Base-by-base conservation (phyloP, 768 basidiomycete genomes). In the Pulveroboletus sp. region DNA sequence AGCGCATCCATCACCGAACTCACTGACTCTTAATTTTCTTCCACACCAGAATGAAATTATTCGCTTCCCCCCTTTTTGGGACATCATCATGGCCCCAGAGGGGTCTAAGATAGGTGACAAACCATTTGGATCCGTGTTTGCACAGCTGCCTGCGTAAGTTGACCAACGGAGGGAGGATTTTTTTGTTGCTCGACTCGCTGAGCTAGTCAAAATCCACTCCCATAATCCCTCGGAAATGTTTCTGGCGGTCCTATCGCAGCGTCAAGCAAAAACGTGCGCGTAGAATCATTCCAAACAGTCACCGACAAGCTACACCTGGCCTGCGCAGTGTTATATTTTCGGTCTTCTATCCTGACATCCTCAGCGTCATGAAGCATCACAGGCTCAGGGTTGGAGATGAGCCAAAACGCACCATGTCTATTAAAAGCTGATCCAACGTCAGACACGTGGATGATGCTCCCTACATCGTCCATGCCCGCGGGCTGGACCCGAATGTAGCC, bases 151-250 rank as follows among this genome's bases (percentile, higher is more conserved):
- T 17, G 15, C 6, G 13, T 27, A 47, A 3, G 48, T 40, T 18
- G 41, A 32, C 1, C 18, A 31, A 13, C 57, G 55, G 56, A 57
- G 15, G 24, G 35, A 47, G 37, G 18, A 39, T 4, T 28, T 53
- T 5, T n/a, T n/a, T n/a, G 50, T 49, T 8, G 28, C 14, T 13
- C 47, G 50, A n/a, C 26, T 10, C 32, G 40, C 48, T 6, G 40
- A 27, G 15, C 32, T 39, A 8, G 24, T 53, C 4, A 15, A 10
- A 7, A 35, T 53, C 15, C 51, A 42, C 24, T 8, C 27, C n/a
- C 28, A 9, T 21, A 35, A n/a, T 27, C 36, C 24, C 14, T n/a
- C 9, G 27, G 31, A 21, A 32, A 46, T 2, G 9, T 8, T 5
- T 41, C 18, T 9, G 2, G 30, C 21, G 8, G 9, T n/a, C 32